Base-by-base conservation (phyloP, 176 grass and related monocot genomes). In the Miscanthus lutarioriparius region DNA sequence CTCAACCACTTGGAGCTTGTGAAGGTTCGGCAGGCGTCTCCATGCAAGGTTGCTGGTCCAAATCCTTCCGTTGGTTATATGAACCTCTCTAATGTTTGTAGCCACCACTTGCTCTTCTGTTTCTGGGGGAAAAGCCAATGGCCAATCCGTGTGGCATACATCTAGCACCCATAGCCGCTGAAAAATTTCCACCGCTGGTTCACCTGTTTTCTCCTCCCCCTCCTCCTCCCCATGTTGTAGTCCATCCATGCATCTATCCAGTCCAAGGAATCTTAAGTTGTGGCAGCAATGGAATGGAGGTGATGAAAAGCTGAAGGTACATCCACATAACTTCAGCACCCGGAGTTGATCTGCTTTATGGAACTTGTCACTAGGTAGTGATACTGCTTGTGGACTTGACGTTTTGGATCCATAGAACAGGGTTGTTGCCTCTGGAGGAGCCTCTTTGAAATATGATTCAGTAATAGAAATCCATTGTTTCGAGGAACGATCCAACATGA, bases 251-350 rank as follows among this genome's bases (percentile, higher is more conserved):
- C 83, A 80, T 0, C 0, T 2, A 4, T 72, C 28, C 1, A 86
- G 39, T 16, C 67, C 84, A 0, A 86, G 84, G 22, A 80, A 86
- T 16, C 77, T 72, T 54, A 86, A 27, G n/a, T 0, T 65, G 16
- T 0, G 6, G 6, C 84, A 86, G 11, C 41, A 65, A 1, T 3
- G 0, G 43, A 86, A 86, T 32, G 77, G 77, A 74, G 85, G 77
- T 17, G 41, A 74, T 32, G 17, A 40, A 32, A 86, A 86, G 16
- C 2, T 80, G 16, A 86, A 86, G 15, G 20, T 47, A 3, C 83
- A 86, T 0, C 2, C 0, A 3, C 4, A 25, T 2, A 86, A 5
- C 47, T 53, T 74, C 4, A 80, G 3, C 7, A 54, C 69, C 0
- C 20, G 20, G 3, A 86, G 38, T 0, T 47, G 70, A 4, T 45